Base-by-base conservation (phyloP, 2,329 filamentous ascomycete genomes). In the Periconia sp. region DNA sequence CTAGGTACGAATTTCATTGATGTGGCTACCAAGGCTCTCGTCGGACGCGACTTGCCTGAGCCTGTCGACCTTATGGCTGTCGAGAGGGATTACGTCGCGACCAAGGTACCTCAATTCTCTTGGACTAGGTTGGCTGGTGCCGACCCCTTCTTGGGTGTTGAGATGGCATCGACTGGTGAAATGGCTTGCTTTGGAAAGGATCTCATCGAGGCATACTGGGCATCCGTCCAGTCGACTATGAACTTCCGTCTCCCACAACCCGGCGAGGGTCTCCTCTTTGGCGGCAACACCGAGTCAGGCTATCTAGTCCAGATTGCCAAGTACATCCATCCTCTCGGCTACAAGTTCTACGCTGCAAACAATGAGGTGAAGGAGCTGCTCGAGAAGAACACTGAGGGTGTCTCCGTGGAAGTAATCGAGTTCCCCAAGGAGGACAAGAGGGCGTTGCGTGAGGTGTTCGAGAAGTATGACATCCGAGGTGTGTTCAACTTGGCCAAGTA, bases 141-240 rank as follows among this genome's bases (percentile, higher is more conserved):
- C 37, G 94, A 99, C 66, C 94, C 94, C 41, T 97, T 95, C 84
- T 83, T 99, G 48, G 94, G 94, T 46, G 94, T 99, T 43, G 94
- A 99, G 76, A 99, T 99, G 94, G 80, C 90, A 31, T 91, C 86
- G 54, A 99, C 94, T 13, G 94, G 94, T 72, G 94, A 99, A 76
- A 96, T 99, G 81, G 94, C 94, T 56, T 97, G 94, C 78, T 99
- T 99, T 75, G 94, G 94, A 53, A 96, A 94, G 78, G 81, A 96
- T 66, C 83, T 99, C 9, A 81, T 97, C 36, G 94, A 99, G 71
- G 94, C 94, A 40, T 99, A 99, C 83, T 99, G 94, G 94, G 81
- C 92, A 18, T 95, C 92, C 13, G 79, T 96, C 50, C 94, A 99
- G 76, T 94, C 90, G 15, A 92, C 89, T 62, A 99, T 97, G 92